Percentiles rank a stretch among this genome's conserved stretches.
Conservation (phyloP, 2,329 filamentous ascomycete species). For the Tolypocladium inflatum region DNA sequence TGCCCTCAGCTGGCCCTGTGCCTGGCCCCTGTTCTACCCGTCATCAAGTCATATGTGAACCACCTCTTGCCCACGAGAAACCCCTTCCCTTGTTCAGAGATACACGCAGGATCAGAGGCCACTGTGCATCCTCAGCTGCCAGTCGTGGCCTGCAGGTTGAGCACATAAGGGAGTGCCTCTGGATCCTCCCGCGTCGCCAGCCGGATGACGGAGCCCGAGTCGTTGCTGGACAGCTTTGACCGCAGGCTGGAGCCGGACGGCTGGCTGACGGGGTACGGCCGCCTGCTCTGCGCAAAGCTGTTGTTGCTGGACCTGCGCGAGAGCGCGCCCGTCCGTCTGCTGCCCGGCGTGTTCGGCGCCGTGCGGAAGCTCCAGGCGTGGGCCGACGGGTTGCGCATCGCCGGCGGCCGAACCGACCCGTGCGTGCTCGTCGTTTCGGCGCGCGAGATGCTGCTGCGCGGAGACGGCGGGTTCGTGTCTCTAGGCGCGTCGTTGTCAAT, state of each 20-base stretch:
- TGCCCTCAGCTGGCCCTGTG: neutral
- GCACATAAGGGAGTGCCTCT: slow-evolving; percentile 25
- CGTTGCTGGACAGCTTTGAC: slow-evolving; percentile 23
- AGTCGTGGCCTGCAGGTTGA: slow-evolving; percentile 22
- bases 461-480: slow-evolving; percentile 31
- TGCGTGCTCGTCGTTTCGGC: slow-evolving; percentile 20
- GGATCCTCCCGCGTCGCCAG: slow-evolving; percentile 29
- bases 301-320: slow-evolving; percentile 26
- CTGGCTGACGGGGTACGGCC: slow-evolving; percentile 27
- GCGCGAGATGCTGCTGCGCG: slow-evolving; percentile 18
- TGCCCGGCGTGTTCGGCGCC: slow-evolving; percentile 43
- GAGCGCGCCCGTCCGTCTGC: slow-evolving; percentile 24
- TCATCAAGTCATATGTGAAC: neutral
- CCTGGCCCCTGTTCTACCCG: neutral
- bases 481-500: slow-evolving; percentile 36
- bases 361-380: slow-evolving; percentile 38
- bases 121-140: slow-evolving; percentile 10
- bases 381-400: slow-evolving; percentile 29
- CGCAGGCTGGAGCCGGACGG: slow-evolving; percentile 29
- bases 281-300: slow-evolving; percentile 33
- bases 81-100: neutral
- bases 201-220: slow-evolving; percentile 37
- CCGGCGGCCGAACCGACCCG: slow-evolving; percentile 17
- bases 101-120: neutral
- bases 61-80: neutral